Conservation (phyloP, 352 stramenopile species). For the Phytophthora capsici region DNA sequence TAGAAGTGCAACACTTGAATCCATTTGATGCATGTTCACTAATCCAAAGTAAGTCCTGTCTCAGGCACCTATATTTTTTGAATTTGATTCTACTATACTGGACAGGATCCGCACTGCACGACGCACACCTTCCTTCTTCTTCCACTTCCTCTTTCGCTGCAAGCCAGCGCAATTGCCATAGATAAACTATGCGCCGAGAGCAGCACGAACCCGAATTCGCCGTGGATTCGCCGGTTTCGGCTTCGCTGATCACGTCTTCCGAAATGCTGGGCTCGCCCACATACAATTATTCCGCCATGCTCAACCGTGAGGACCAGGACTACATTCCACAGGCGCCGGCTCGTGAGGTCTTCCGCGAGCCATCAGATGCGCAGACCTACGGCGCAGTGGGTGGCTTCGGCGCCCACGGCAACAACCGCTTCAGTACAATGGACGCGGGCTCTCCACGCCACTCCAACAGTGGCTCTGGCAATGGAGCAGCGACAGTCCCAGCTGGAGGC, state of each 20-base stretch:
- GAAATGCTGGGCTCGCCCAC: slow-evolving; percentile 41
- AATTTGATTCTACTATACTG: slow-evolving; percentile 29
- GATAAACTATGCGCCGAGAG: slow-evolving; percentile 12
- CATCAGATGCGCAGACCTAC: slow-evolving; percentile 20
- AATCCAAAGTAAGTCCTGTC: slow-evolving; percentile 5
- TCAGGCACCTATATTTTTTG: slow-evolving; percentile 9
- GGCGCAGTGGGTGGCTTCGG: slow-evolving; percentile 1
- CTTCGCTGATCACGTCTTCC: slow-evolving; percentile 35
- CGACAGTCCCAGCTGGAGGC: slow-evolving; percentile 10
- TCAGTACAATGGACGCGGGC: slow-evolving; percentile 10
- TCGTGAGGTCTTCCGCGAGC: slow-evolving; percentile 33
- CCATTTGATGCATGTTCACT: neutral
- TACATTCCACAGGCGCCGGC: slow-evolving; percentile 28
- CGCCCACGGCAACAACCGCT: slow-evolving; percentile 10
- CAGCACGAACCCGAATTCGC: slow-evolving; percentile 3
- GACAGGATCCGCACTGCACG: slow-evolving; percentile 22
- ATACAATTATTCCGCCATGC: slow-evolving; percentile 34
- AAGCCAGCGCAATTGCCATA: slow-evolving; percentile 15
- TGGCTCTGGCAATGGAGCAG: slow-evolving; percentile 10
- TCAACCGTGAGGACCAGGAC: slow-evolving; percentile 35
- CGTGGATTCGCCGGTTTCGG: slow-evolving; percentile 24
- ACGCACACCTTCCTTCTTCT: slow-evolving; percentile 3
- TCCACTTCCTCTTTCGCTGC: slow-evolving; percentile 19
- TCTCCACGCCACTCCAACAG: slow-evolving; percentile 13
- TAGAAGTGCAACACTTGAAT: neutral